Evolutionary conservation across 805 yeast genomes (phyloP).

Genomic region (Wickerhamomyces queroliae): DNA sequence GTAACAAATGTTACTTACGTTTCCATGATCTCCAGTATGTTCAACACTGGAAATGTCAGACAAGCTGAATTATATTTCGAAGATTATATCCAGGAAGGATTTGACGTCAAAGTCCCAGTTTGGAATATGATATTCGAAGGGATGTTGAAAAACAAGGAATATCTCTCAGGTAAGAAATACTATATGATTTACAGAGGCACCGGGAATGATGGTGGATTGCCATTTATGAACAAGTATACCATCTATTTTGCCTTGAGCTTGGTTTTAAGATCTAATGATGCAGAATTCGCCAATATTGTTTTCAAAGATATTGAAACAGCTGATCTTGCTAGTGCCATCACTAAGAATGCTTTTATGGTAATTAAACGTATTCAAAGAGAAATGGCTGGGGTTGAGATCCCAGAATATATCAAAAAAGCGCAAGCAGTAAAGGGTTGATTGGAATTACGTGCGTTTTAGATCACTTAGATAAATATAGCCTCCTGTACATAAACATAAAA

Average conservation of each 20-base stretch:
- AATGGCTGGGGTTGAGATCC: conserved; percentile 9
- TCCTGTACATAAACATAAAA: no score
- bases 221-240: conserved; percentile 12
- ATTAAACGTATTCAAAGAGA: conserved; percentile 6
- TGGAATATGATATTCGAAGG: conserved; percentile 24
- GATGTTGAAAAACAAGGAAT: conserved; percentile 8
- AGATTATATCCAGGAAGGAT: conserved; percentile 28
- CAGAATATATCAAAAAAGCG: conserved; percentile 8
- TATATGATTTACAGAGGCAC: conserved; percentile 4
- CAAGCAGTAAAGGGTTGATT: no score
- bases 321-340: conserved; percentile 1
- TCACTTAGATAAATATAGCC: no score
- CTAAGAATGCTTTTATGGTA: conserved; percentile 4
- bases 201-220: not conserved
- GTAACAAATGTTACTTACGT: conserved; percentile 35
- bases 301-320: conserved; percentile 8
- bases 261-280: conserved; percentile 11
- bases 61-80: conserved; percentile 29
- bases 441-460: no score
- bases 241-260: conserved; percentile 14
- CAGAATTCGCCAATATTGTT: conserved; percentile 15
- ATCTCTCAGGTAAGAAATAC: conserved; percentile 13
- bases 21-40: conserved; percentile 42
- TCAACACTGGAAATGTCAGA: conserved; percentile 32
- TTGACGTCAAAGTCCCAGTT: conserved; percentile 4